Conservation (phyloP, 768 basidiomycete species). For the Lentinus tigrinus region DNA sequence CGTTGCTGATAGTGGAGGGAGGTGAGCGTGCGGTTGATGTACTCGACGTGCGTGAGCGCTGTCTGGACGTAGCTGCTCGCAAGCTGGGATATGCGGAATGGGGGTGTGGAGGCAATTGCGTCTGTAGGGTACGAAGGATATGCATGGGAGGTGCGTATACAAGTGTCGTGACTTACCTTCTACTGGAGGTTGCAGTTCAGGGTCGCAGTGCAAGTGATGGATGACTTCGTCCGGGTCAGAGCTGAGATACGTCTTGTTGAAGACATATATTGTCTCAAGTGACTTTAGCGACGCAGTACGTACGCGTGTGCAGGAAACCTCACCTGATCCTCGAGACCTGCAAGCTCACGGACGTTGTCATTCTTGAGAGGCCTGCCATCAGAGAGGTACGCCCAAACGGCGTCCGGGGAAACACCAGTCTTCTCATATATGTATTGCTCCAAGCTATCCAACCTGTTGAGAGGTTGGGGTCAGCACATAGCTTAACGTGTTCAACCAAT, state of each 20-base stretch:
- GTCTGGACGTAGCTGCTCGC: constrained; percentile 65
- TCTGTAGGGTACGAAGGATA: constrained; percentile 37
- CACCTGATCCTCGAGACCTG: constrained; percentile 75
- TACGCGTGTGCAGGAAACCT: constrained; percentile 15
- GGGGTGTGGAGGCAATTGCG: constrained; percentile 65
- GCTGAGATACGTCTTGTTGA: constrained; percentile 80
- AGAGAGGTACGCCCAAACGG: constrained; percentile 73
- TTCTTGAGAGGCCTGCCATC: constrained; percentile 74
- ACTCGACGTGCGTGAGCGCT: constrained; percentile 63
- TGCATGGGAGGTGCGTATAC: not conserved
- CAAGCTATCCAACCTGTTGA: constrained; percentile 59
- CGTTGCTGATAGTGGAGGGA: constrained; percentile 66
- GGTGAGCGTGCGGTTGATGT: constrained; percentile 48
- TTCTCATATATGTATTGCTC: constrained; percentile 72
- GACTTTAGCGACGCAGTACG: not conserved
- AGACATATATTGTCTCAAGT: constrained; percentile 70
- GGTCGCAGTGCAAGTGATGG: constrained; percentile 56
- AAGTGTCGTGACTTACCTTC: constrained; percentile 49
- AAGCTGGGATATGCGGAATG: constrained; percentile 64
- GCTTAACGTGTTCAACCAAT: not conserved
- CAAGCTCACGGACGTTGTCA: constrained; percentile 74
- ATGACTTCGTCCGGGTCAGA: constrained; percentile 65
- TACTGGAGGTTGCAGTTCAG: constrained; percentile 65
- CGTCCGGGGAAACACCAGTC: constrained; percentile 67
- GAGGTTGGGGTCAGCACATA: not conserved